phyloP scores from a whole-genome alignment of 257 asterid genomes.

The Mitragyna speciosa region DNA sequence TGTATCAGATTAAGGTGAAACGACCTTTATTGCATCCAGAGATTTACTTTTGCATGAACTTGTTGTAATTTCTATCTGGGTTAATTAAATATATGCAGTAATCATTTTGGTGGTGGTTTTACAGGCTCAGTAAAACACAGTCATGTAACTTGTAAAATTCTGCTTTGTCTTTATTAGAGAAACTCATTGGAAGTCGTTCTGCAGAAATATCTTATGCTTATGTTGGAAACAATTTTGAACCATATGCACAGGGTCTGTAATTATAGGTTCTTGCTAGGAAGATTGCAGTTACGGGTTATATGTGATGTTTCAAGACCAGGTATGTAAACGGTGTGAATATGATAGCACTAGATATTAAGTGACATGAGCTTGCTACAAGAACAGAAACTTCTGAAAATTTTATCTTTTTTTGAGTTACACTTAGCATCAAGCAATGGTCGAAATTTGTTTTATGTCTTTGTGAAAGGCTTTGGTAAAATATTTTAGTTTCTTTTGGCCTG shows the following conservation, averaged over 20 bases:
- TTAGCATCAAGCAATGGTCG: background rate
- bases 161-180: background rate
- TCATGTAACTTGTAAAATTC: background rate
- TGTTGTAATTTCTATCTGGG: background rate
- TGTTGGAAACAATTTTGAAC: background rate
- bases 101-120: background rate
- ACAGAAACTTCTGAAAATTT: background rate
- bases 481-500: background rate
- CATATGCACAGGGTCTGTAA: background rate
- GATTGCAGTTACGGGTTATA: background rate
- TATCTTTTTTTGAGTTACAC: background rate
- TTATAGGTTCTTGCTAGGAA: background rate
- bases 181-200: background rate
- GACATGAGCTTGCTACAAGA: background rate
- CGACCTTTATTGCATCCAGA: background rate
- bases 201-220: background rate
- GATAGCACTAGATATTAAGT: background rate
- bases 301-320: background rate
- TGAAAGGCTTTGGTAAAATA: background rate
- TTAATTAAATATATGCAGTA: background rate
- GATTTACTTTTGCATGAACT: conserved; percentile 1
- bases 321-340: background rate
- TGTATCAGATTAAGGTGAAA: conserved; percentile 21
- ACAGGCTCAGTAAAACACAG: background rate
- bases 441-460: background rate